Evolutionary conservation across 2,329 filamentous ascomycete species (phyloP), one percentile per base, ranked within the genome.

Genomic region (Calonectria honghensis): DNA sequence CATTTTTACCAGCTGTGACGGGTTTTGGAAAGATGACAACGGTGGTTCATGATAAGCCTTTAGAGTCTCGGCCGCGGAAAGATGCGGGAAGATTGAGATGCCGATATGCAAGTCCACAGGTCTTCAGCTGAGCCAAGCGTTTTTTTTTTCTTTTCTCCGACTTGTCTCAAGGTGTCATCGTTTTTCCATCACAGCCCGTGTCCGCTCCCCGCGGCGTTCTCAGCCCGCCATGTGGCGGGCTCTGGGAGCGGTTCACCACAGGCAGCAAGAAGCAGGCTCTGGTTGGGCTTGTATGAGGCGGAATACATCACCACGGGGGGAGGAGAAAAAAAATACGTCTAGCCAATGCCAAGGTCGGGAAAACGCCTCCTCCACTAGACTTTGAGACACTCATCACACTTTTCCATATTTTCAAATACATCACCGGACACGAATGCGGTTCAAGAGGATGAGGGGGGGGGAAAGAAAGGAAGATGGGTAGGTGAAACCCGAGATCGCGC

Each of bases 401-500:
- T 4, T 59, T 35, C 20, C 31, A 11, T 20, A 24, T 59, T 59
- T 11, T 39, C 11, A 57, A 57, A 13, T 35, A 5, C 29, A 59
- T 59, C 11, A 59, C 20, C 32, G 37, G 32, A 5, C 57, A 61
- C n/a, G 57, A 37, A 61, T 24, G 24, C 24, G 32, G 45, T 24
- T 24, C 45, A 24, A 10, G n/a, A 13, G 18, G n/a, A 4, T 20
- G 29, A 16, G 50, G 5, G 7, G 16, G 29, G 18, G 10, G 18
- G 31, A 27, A 39, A 39, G 35, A 13, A 35, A 41, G 13, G 20
- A 61, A 24, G 39, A 69, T 18, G 18, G n/a, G 16, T 14, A 32
- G 54, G 68, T 63, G 41, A 63, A 63, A 70, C 57, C 45, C 27
- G 29, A 51, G 29, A 39, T 24, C 24, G 61, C 16, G 41, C 39